phyloP scores from a whole-genome alignment of 2,329 filamentous ascomycete species.

The Exophiala mesophila region DNA sequence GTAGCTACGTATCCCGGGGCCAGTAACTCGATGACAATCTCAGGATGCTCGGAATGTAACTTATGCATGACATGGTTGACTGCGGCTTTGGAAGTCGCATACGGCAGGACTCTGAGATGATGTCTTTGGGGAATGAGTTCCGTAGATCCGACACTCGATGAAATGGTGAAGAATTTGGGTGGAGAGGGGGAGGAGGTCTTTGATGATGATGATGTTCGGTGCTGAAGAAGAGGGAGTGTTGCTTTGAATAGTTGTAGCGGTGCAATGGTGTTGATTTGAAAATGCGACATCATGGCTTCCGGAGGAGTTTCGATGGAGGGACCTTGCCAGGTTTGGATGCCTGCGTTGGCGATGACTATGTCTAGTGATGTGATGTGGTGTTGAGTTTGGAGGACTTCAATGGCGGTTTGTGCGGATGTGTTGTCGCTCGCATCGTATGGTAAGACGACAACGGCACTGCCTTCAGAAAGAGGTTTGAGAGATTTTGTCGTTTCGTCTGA shows the following conservation, averaged over 20 bases:
- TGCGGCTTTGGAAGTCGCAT: constrained; percentile 60
- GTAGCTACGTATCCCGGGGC: not conserved
- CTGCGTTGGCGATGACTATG: constrained; percentile 50
- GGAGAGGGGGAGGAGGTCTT: not conserved
- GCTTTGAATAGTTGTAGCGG: constrained; percentile 45
- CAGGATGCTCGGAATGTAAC: constrained; percentile 33
- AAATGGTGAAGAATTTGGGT: constrained; percentile 9
- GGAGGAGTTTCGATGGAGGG: constrained; percentile 16
- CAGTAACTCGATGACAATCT: constrained; percentile 5
- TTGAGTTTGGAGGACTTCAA: constrained; percentile 28
- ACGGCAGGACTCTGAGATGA: constrained; percentile 33
- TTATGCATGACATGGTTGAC: constrained; percentile 57
- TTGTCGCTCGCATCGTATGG: constrained; percentile 23
- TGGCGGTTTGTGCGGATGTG: constrained; percentile 32
- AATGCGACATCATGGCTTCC: constrained; percentile 27
- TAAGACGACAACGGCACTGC: constrained; percentile 24
- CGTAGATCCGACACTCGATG: constrained; percentile 2
- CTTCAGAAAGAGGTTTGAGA: constrained; percentile 7
- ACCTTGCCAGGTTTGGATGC: constrained; percentile 27
- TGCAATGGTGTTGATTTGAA: constrained; percentile 35
- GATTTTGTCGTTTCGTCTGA: constrained; percentile 24
- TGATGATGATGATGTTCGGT: not conserved
- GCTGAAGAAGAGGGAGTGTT: constrained; percentile 34
- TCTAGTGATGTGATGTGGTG: constrained; percentile 43
- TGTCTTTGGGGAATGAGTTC: not conserved